Evolutionary conservation across 805 yeast genomes (phyloP).

Genomic region (Schizosaccharomyces pombe): DNA sequence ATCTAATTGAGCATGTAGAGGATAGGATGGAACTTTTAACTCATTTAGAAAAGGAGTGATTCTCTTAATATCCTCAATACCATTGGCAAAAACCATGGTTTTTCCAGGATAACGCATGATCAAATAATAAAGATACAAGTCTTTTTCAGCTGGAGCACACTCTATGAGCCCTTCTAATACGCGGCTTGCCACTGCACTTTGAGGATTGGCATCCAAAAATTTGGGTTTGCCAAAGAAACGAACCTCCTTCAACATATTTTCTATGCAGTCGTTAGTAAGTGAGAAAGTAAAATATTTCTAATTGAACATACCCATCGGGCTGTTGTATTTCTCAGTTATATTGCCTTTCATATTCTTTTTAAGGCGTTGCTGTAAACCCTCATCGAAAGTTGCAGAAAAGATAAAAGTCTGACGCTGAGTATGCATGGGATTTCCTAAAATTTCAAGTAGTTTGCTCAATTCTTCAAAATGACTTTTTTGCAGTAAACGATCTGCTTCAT

Average conservation of each 20-base stretch:
- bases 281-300: neutral
- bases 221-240: conserved; percentile 47
- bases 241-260: conserved; percentile 42
- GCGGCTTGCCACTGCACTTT: conserved; percentile 47
- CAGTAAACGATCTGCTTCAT: conserved; percentile 85
- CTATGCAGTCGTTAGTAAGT: conserved; percentile 28
- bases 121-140: conserved; percentile 72
- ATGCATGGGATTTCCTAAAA: conserved; percentile 21
- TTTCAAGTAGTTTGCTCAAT: conserved; percentile 53
- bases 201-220: conserved; percentile 69
- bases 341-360: conserved; percentile 13
- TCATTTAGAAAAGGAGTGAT: conserved; percentile 51
- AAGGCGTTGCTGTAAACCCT: conserved; percentile 58
- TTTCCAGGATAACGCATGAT: conserved; percentile 67
- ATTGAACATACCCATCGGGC: conserved; percentile 6
- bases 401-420: conserved; percentile 52
- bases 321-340: neutral
- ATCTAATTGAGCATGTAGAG: conserved; percentile 81
- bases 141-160: conserved; percentile 76
- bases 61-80: conserved; percentile 85
- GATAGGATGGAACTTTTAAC: conserved; percentile 40
- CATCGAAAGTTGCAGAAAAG: conserved; percentile 84
- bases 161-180: conserved; percentile 74
- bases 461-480: conserved; percentile 95
- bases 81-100: conserved; percentile 75